These are phyloP conservation scores for Pythium sp. DNA, from an alignment of 352 stramenopile species.

Conservation along the genomic window DNA sequence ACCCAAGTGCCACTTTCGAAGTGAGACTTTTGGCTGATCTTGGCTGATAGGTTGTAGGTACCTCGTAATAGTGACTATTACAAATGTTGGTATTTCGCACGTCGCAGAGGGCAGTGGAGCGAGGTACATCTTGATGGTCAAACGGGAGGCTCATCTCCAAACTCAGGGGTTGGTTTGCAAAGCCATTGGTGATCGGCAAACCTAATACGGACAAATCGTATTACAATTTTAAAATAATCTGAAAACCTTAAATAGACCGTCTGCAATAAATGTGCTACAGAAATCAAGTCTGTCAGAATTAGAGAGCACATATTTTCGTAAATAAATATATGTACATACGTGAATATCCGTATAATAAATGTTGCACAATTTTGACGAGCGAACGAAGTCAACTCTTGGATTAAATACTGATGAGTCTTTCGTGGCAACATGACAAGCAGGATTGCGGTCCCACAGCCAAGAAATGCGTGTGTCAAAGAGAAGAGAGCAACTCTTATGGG, in stretches of 20 bases:
- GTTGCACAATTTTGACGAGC: not conserved
- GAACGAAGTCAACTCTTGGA: no score
- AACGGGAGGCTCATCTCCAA: not conserved
- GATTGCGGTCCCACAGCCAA: not conserved
- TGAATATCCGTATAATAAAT: not conserved
- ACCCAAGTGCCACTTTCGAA: not conserved
- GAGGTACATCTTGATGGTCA: not conserved
- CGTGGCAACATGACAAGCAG: not conserved
- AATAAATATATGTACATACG: not conserved
- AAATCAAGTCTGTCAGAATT: not conserved
- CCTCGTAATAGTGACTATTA: not conserved
- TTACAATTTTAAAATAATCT: not conserved
- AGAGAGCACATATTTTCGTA: not conserved
- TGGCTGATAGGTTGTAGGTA: conserved; percentile 4
- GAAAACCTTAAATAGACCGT: not conserved
- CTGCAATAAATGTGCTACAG: not conserved
- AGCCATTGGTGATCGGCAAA: not conserved
- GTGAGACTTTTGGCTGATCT: not conserved
- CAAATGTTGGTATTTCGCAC: not conserved
- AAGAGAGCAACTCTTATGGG: not conserved
- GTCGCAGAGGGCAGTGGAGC: not conserved
- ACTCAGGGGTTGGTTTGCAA: not conserved
- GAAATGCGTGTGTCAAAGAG: not conserved
- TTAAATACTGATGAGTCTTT: not conserved
- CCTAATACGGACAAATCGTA: not conserved